These are phyloP conservation scores for Linnemannia schmuckeri DNA, from an alignment of 192 early-diverging fungal genomes.

Conservation along the genomic window DNA sequence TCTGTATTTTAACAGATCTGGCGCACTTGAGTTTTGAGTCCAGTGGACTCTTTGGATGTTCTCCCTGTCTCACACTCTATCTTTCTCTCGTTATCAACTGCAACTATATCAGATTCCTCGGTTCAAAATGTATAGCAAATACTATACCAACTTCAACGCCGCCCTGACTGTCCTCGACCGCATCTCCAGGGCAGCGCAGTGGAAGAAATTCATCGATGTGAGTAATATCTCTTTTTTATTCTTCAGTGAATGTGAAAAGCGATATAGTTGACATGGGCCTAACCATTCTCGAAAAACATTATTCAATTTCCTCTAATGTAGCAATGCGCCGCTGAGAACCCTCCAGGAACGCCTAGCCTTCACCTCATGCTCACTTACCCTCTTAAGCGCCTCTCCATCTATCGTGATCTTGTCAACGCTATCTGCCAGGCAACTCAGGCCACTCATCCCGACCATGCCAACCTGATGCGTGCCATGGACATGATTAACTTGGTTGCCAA, in stretches of 20 bases:
- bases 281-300: no score
- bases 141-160: conserved; percentile 46
- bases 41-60: neutral
- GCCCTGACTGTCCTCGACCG: conserved; percentile 47
- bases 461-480: conserved; percentile 39
- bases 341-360: conserved; percentile 43
- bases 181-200: conserved; percentile 41
- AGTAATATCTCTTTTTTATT: neutral
- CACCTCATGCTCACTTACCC: conserved; percentile 49
- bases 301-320: neutral
- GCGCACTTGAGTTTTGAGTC: neutral
- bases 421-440: conserved; percentile 44
- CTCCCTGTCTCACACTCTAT: neutral
- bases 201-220: conserved; percentile 52
- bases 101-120: conserved; percentile 29
- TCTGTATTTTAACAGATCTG: neutral
- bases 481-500: conserved; percentile 13
- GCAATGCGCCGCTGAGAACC: conserved; percentile 43
- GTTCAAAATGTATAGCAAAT: conserved; percentile 54
- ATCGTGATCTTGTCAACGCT: conserved; percentile 32
- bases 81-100: neutral
- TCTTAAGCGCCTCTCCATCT: conserved; percentile 33
- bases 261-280: no score
- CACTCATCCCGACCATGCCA: conserved; percentile 41
- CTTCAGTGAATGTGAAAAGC: no score